These are phyloP conservation scores for Pythium periplocum DNA, from an alignment of 352 stramenopile genomes.

Conservation along the genomic window DNA sequence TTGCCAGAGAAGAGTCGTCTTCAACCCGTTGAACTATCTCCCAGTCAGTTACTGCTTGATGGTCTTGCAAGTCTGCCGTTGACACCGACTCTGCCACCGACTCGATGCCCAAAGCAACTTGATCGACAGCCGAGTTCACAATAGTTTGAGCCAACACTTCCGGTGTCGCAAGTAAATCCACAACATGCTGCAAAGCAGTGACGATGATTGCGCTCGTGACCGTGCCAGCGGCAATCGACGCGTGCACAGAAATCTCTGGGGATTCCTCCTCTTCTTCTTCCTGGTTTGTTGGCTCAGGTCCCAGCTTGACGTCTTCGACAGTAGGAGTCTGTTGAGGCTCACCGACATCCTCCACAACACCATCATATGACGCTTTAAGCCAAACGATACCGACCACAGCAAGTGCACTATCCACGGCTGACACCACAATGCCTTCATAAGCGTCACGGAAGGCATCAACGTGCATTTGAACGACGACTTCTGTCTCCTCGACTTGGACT, in stretches of 20 bases:
- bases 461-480: not conserved
- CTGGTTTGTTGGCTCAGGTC: not conserved
- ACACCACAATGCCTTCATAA: not conserved
- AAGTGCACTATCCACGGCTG: not conserved
- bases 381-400: not conserved
- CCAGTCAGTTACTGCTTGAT: not conserved
- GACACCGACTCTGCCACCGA: not conserved
- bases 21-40: not conserved
- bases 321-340: not conserved
- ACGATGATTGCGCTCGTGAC: constrained; percentile 24
- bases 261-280: not conserved
- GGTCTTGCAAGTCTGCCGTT: not conserved
- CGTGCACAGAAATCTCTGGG: constrained; percentile 7
- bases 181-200: constrained; percentile 19
- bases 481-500: too few species aligned
- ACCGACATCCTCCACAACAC: not conserved
- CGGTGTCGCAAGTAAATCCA: constrained; percentile 12
- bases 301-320: not conserved
- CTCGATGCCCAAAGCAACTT: not conserved
- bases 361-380: too few species aligned
- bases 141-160: constrained; percentile 10
- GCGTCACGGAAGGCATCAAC: not conserved
- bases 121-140: constrained; percentile 8
- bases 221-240: constrained; percentile 10
- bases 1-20: not conserved